Conservation (phyloP, 108 stramenopile species). For the Cafeteria roenbergensis region DNA sequence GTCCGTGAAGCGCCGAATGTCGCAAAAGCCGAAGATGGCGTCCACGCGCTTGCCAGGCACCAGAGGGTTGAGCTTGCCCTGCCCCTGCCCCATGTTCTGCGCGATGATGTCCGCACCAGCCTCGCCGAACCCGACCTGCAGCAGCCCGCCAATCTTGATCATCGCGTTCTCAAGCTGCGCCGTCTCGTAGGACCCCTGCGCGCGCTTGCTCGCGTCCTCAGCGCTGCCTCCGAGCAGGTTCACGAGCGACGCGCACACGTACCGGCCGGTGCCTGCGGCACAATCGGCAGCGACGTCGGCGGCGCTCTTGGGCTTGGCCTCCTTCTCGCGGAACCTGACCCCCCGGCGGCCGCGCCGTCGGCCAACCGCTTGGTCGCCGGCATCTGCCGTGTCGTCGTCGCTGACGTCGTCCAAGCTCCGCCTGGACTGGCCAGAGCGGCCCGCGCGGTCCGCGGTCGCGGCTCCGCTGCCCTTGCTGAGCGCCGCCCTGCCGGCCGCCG, state of each 20-base stretch:
- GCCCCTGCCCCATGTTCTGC: constrained; percentile 60
- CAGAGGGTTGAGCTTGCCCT: constrained; percentile 65
- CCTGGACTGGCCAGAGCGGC: too few relatives aligned
- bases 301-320: too few relatives aligned
- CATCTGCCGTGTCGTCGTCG: too few relatives aligned
- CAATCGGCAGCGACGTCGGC: too few relatives aligned
- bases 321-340: too few relatives aligned
- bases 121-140: constrained; percentile 88
- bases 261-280: not conserved
- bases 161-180: constrained; percentile 74
- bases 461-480: too few relatives aligned
- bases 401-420: too few relatives aligned
- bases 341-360: too few relatives aligned
- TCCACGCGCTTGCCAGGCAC: constrained; percentile 68
- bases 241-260: constrained; percentile 7
- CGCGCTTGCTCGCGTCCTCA: constrained; percentile 24
- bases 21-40: constrained; percentile 82
- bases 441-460: too few relatives aligned
- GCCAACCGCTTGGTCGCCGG: too few relatives aligned
- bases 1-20: constrained; percentile 67
- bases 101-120: constrained; percentile 89
- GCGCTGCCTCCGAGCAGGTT: constrained; percentile 6
- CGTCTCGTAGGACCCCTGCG: constrained; percentile 72
- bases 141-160: constrained; percentile 72
- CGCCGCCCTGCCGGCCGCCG: too few relatives aligned